Evolutionary conservation across 257 asterid species (phyloP).

Genomic region (Coffea canephora): DNA sequence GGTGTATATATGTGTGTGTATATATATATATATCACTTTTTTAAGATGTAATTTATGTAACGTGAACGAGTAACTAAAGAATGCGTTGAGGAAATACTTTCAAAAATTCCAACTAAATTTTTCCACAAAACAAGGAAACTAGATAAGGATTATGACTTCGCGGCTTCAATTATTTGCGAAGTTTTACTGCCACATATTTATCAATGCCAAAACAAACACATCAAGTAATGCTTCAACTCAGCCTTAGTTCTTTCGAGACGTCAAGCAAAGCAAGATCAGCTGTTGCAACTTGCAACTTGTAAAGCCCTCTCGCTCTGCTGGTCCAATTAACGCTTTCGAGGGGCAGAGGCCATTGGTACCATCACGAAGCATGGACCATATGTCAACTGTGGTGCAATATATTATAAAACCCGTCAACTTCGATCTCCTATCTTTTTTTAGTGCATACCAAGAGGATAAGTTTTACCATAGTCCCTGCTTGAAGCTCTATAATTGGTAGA

Average conservation of each 20-base stretch:
- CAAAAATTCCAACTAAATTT: too few relatives aligned
- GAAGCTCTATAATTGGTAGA: slow-evolving; percentile 16
- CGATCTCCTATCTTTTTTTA: neutral
- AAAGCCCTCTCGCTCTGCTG: neutral
- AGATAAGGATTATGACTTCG: neutral
- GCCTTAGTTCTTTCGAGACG: neutral
- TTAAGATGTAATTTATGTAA: too few relatives aligned
- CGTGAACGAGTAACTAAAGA: too few relatives aligned
- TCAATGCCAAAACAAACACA: neutral
- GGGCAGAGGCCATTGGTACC: neutral
- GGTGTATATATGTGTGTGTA: too few relatives aligned
- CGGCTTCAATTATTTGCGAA: neutral
- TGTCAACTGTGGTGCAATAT: neutral
- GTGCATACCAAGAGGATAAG: slow-evolving; percentile 7
- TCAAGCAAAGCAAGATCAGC: neutral
- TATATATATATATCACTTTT: too few relatives aligned
- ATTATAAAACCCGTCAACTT: neutral
- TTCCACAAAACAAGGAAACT: too few relatives aligned
- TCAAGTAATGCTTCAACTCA: neutral
- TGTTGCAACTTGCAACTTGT: neutral
- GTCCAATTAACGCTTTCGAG: neutral
- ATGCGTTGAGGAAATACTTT: too few relatives aligned
- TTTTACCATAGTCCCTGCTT: neutral
- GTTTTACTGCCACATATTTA: neutral
- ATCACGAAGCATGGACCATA: slow-evolving; percentile 7